Percentiles rank a stretch among this genome's conserved stretches.
phyloP scores from a whole-genome alignment of 208 protist genomes.

The Acanthamoeba polyphaga region DNA sequence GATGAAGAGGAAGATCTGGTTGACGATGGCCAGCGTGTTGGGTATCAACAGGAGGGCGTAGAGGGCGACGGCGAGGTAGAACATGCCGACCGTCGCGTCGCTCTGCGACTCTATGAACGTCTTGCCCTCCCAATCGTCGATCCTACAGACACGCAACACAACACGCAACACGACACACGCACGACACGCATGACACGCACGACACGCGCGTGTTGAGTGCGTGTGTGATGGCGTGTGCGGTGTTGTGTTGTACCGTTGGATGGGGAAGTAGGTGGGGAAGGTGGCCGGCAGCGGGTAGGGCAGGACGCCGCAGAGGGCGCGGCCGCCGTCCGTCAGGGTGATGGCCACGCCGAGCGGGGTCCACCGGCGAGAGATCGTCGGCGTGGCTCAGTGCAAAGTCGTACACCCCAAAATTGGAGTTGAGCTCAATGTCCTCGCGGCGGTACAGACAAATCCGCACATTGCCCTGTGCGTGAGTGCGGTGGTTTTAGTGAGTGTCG shows the following conservation, averaged over 20 bases:
- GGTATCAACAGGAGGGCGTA: slow-evolving; percentile 1
- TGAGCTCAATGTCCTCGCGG: neutral
- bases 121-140: neutral
- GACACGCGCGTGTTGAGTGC: neutral
- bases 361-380: slow-evolving; percentile 2
- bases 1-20: slow-evolving; percentile 42
- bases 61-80: slow-evolving; percentile 25
- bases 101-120: slow-evolving; percentile 28
- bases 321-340: neutral
- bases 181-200: too few relatives aligned
- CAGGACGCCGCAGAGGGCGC: slow-evolving; percentile 23
- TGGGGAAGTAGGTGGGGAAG: slow-evolving; percentile 1
- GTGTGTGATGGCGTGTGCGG: neutral
- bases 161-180: neutral
- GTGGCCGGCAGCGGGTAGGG: neutral
- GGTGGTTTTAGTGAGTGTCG: neutral
- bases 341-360: neutral
- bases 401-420: neutral
- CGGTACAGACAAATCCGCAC: neutral
- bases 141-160: neutral
- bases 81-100: slow-evolving; percentile 5
- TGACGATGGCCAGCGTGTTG: slow-evolving; percentile 65
- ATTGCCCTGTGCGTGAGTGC: neutral
- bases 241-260: neutral
- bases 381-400: neutral